Base-by-base conservation (phyloP, 192 early-diverging fungal species). In the Gryganskiella cystojenkinii region DNA sequence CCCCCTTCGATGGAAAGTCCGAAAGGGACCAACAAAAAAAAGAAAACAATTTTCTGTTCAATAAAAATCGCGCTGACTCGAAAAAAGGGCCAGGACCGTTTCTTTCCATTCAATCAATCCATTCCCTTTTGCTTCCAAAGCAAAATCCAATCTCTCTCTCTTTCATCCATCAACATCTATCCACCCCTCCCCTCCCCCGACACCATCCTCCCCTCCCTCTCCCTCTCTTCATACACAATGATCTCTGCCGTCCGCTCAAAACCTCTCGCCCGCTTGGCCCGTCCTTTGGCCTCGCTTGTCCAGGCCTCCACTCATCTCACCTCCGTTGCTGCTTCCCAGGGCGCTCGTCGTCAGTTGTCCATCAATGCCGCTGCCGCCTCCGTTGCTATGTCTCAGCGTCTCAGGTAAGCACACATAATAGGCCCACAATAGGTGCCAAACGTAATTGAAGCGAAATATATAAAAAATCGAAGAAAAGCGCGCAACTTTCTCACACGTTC, bases 181-280 rank as follows among this genome's bases (percentile, higher is more conserved):
- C 19, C 47, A 50, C 7, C 20, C 25, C 53, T 33, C 28, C 20
- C 24, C 22, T 35, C n/a, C 27, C 15, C 42, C 19, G n/a, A 6
- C 10, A 53, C 28, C 13, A 5, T 28, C 28, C 33, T 40, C 43
- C 20, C 31, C 42, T 17, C 34, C 40, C 22, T 19, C 31, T 17
- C 43, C 55, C 28, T n/a, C 28, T 31, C 37, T 3, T 40, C 53
- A 33, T 37, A 35, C 71, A 76, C 61, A 67, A 78, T 78, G 74
- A 69, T 78, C 61, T 78, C 74, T 34, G 59, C 74, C 50, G 61
- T 78, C 28, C 73, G 73, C 65, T 78, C 74, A 78, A 78, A 78
- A 78, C 67, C 66, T 22, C 24, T 69, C 54, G 61, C 61, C 35
- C 74, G 67, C 30, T 25, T 69, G 46, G 74, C 74, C 49, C 66